phyloP scores from a whole-genome alignment of 495 filamentous ascomycete genomes.

The Tuber melanosporum region DNA sequence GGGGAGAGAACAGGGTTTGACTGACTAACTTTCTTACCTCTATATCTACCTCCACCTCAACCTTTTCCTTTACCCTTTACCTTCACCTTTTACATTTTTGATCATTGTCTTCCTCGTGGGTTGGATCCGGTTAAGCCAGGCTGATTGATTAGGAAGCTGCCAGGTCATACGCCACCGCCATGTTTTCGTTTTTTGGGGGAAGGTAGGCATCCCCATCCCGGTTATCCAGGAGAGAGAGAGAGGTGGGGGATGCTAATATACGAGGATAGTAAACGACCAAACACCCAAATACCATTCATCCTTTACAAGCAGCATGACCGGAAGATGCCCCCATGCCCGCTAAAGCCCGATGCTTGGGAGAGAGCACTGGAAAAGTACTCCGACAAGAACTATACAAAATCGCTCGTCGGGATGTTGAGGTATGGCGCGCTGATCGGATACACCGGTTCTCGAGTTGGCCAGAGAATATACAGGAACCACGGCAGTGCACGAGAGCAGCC shows the following conservation, averaged over 20 bases:
- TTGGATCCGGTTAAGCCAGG: neutral
- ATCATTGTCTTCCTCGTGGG: neutral
- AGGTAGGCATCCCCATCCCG: neutral
- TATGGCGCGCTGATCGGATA: constrained; percentile 5
- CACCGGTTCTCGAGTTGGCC: neutral
- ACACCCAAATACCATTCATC: neutral
- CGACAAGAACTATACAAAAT: neutral
- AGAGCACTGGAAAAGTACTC: neutral
- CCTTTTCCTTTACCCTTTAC: too few species aligned
- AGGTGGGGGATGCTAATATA: neutral
- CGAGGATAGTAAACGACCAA: neutral
- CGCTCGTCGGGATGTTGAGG: constrained; percentile 1
- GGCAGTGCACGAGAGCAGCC: neutral
- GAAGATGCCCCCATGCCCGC: neutral
- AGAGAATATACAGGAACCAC: neutral
- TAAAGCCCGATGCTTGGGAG: constrained; percentile 4
- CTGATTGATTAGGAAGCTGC: neutral
- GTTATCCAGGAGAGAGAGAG: neutral
- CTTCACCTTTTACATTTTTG: neutral
- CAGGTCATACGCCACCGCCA: neutral
- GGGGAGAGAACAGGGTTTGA: neutral
- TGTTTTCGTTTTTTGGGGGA: neutral
- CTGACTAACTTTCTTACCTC: neutral
- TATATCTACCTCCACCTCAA: neutral
- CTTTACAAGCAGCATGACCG: neutral